These are phyloP conservation scores for Arthrinium puccinioides DNA, from an alignment of 2,329 filamentous ascomycete species.

Conservation along the genomic window DNA sequence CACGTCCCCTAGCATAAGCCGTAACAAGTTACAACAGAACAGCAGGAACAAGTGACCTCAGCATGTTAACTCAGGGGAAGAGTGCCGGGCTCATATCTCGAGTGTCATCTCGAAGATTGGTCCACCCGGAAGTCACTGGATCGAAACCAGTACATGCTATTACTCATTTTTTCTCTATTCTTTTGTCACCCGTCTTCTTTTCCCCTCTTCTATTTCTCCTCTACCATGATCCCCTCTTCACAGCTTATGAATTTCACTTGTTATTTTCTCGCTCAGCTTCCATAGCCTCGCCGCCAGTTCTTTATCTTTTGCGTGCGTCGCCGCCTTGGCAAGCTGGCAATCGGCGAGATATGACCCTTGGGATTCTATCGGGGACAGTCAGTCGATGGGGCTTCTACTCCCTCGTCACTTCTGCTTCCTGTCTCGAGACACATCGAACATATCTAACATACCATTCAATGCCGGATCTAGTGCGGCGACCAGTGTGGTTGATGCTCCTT, in stretches of 20 bases:
- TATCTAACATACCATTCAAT: constrained; percentile 16
- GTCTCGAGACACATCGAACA: background rate
- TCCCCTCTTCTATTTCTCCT: background rate
- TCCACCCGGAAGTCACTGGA: constrained; percentile 22
- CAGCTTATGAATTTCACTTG: constrained; percentile 3
- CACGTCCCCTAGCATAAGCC: too few relatives aligned
- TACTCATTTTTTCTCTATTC: background rate
- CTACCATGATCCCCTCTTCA: background rate
- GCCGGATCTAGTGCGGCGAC: constrained; percentile 26
- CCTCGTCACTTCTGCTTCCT: too few relatives aligned
- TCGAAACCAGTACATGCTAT: constrained; percentile 20
- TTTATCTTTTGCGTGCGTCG: constrained; percentile 19
- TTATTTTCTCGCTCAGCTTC: constrained; percentile 32
- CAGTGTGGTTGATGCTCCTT: constrained; percentile 25
- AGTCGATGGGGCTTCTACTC: background rate
- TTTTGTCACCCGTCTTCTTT: constrained; percentile 3
- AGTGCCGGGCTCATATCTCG: constrained; percentile 25
- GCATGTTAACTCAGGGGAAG: constrained; percentile 18
- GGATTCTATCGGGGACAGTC: background rate
- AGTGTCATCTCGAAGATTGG: too few relatives aligned
- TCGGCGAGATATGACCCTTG: constrained; percentile 25
- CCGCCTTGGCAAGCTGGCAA: constrained; percentile 25
- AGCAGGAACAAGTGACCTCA: background rate
- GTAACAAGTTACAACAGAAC: background rate
- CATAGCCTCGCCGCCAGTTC: constrained; percentile 29